Evolutionary conservation across 768 basidiomycete genomes (phyloP).

Genomic region (Phaffia australis): DNA sequence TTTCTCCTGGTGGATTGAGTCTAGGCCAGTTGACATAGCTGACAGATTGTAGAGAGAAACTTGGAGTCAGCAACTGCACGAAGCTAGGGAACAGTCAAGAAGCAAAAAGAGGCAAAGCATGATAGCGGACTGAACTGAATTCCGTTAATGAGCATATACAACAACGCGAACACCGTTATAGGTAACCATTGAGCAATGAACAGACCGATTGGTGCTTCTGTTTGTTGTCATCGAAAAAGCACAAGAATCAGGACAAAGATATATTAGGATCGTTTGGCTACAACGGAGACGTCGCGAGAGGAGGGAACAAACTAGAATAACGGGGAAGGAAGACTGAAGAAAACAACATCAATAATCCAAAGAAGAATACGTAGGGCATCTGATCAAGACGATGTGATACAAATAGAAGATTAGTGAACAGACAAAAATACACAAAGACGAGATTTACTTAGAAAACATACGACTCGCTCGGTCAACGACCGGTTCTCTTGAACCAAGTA

Average conservation of each 20-base stretch:
- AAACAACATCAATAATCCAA: conserved; percentile 35
- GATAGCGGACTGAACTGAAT: conserved; percentile 21
- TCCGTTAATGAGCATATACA: conserved; percentile 52
- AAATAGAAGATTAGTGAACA: conserved; percentile 15
- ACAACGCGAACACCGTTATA: conserved; percentile 47
- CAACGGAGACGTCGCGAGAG: neutral
- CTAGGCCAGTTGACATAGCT: conserved; percentile 94
- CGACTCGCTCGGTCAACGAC: conserved; percentile 70
- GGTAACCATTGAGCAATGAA: conserved; percentile 70
- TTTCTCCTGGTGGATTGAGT: conserved; percentile 62
- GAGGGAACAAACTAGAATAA: conserved; percentile 56
- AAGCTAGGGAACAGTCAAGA: neutral
- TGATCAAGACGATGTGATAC: conserved; percentile 33
- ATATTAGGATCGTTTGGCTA: neutral
- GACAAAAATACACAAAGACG: neutral
- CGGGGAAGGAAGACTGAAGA: conserved; percentile 77
- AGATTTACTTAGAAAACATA: conserved; percentile 40
- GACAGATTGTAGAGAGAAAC: conserved; percentile 35
- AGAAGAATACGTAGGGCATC: conserved; percentile 64
- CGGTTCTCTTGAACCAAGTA: conserved; percentile 68
- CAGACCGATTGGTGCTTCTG: conserved; percentile 75
- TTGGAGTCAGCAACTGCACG: neutral
- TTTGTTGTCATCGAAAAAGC: neutral
- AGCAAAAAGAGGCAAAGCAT: neutral
- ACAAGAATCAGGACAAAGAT: conserved; percentile 15